Evolutionary conservation across 352 stramenopile genomes (phyloP), one percentile per base, ranked within the genome.

Genomic region (Phytophthora megakarya): DNA sequence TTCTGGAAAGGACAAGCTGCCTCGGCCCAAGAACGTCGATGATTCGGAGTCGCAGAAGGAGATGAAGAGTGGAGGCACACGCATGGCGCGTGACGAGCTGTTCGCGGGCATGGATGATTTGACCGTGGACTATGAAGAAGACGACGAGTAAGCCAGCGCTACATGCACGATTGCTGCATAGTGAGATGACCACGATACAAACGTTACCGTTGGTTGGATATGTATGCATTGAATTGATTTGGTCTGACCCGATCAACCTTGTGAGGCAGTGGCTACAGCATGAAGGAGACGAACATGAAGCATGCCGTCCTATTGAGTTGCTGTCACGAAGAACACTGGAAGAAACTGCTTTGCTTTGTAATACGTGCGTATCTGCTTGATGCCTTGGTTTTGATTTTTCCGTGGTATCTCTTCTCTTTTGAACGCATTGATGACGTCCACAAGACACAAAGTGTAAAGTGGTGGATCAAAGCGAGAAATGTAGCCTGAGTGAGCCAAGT

Each of bases 41-140:
- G 66, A 75, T 28, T 37, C 38, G 8, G 58, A 73, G 47, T 47
- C 51, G 32, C 54, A 71, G 22, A 81, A 79, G 50, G 70, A 75
- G 30, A 52, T 58, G 35, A 74, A 74, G 46, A 72, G 37, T 63
- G 65, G 45, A 52, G 70, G 65, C 23, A 52, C 53, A n/a, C 65
- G 70, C 16, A 54, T 73, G 52, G 58, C 69, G 46, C 70, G 58
- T 50, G 58, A 79, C 45, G 73, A 81, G 28, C 58, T 75, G 51
- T 81, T 85, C 48, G 80, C 81, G 44, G 80, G 86, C 50, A 85
- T 90, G 64, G 82, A 93, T 71, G 84, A 91, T 67, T 84, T 80
- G 66, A 76, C 84, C 65, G 84, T 93, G 50, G 84, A 93, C 70
- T 93, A 91, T 53, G 84, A 92, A 61, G 84, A 93, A 75, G 82